These are phyloP conservation scores for Malania oleifera DNA, from an alignment of 164 flowering plant genomes.

Conservation along the genomic window DNA sequence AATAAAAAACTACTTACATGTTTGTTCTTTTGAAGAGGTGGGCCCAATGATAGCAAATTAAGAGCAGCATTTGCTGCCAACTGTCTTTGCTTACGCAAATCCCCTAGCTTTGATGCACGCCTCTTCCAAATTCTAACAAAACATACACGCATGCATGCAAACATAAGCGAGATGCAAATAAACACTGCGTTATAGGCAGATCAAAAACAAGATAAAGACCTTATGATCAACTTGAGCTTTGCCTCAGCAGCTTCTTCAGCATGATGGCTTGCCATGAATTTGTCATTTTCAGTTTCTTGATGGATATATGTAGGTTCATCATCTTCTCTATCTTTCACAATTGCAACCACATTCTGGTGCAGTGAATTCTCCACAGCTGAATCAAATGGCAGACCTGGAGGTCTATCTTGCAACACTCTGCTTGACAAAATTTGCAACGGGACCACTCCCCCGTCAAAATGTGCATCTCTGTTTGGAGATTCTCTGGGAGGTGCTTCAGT, in stretches of 20 bases:
- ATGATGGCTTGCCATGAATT: slow-evolving; percentile 20
- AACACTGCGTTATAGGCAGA: not conserved
- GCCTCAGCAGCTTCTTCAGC: slow-evolving; percentile 64
- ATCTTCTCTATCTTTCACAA: slow-evolving; percentile 19
- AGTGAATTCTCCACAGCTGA: slow-evolving; percentile 15
- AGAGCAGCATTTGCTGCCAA: slow-evolving; percentile 72
- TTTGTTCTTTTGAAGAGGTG: slow-evolving; percentile 42
- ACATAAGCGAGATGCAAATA: not conserved
- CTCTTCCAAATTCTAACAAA: slow-evolving; percentile 79
- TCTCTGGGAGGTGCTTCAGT: slow-evolving; percentile 13
- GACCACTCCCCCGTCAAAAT: slow-evolving; percentile 15
- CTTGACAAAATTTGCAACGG: slow-evolving; percentile 20
- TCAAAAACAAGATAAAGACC: slow-evolving; percentile 35
- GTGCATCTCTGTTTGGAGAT: slow-evolving; percentile 18
- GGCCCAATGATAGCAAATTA: slow-evolving; percentile 66
- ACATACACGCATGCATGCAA: slow-evolving; percentile 10
- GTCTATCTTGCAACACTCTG: slow-evolving; percentile 17
- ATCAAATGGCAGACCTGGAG: slow-evolving; percentile 15
- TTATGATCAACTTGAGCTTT: slow-evolving; percentile 69
- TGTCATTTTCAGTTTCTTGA: slow-evolving; percentile 32
- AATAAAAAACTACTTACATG: too few relatives aligned
- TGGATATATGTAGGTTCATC: slow-evolving; percentile 18
- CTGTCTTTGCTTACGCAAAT: slow-evolving; percentile 56
- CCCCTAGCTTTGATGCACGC: slow-evolving; percentile 41
- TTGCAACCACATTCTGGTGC: slow-evolving; percentile 6